phyloP scores from a whole-genome alignment of 352 stramenopile species.

The Globisporangium recalcitrans region DNA sequence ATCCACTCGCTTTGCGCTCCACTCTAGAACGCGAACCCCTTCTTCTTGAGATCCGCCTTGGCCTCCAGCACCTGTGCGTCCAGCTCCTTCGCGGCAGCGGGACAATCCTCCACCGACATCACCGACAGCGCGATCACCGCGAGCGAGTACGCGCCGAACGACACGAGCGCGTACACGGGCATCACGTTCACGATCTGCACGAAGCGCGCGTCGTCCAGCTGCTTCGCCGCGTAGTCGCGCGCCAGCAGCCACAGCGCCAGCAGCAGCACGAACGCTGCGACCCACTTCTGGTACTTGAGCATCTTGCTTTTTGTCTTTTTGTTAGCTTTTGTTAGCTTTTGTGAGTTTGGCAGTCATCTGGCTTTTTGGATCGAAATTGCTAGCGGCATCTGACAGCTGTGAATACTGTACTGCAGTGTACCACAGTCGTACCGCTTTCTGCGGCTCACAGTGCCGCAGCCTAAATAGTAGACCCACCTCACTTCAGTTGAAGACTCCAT shows the following conservation, averaged over 20 bases:
- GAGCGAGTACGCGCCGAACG: conserved; percentile 71
- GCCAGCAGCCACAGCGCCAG: conserved; percentile 52
- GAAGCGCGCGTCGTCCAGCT: conserved; percentile 30
- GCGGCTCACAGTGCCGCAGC: background rate
- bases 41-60: conserved; percentile 55
- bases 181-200: conserved; percentile 50
- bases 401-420: background rate
- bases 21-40: conserved; percentile 42
- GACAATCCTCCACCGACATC: conserved; percentile 66
- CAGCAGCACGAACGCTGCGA: conserved; percentile 38
- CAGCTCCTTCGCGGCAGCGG: conserved; percentile 60
- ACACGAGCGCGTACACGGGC: conserved; percentile 64
- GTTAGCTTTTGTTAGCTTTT: too few relatives aligned
- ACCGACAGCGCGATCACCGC: conserved; percentile 59
- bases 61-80: conserved; percentile 60
- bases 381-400: background rate
- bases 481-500: conserved; percentile 5
- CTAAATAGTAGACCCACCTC: background rate
- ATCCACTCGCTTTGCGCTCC: background rate
- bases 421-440: background rate
- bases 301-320: conserved; percentile 21
- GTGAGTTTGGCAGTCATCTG: background rate
- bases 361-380: background rate
- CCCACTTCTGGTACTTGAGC: conserved; percentile 82
- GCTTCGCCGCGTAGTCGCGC: conserved; percentile 32